Conservation (phyloP, 805 yeast genomes). For the Kodamaea leandrae region DNA sequence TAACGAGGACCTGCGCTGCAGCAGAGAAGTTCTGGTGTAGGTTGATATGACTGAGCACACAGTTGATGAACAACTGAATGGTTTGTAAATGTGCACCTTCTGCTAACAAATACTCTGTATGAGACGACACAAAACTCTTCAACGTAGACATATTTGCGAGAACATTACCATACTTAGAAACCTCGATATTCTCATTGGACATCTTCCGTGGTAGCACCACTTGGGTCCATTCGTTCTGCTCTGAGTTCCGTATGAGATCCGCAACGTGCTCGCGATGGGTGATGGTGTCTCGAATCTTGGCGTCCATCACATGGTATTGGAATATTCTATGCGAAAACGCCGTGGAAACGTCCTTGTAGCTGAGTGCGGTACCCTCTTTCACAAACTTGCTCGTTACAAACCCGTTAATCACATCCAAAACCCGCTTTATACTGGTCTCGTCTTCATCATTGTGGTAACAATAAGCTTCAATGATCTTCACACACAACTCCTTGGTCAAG, state of each 20-base stretch:
- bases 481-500: conserved; percentile 31
- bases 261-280: conserved; percentile 10
- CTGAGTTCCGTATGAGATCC: conserved; percentile 13
- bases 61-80: conserved; percentile 30
- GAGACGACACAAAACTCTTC: conserved; percentile 21
- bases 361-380: conserved; percentile 9
- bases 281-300: conserved; percentile 18
- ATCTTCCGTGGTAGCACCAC: conserved; percentile 19
- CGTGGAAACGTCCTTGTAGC: conserved; percentile 29
- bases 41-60: conserved; percentile 35
- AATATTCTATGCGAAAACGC: conserved; percentile 30
- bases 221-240: conserved; percentile 12
- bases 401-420: conserved; percentile 32
- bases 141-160: conserved; percentile 29
- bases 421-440: conserved; percentile 28
- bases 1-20: conserved; percentile 19
- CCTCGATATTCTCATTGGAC: conserved; percentile 24
- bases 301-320: conserved; percentile 25
- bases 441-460: conserved; percentile 17
- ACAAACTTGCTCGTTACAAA: conserved; percentile 17
- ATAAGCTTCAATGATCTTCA: conserved; percentile 34
- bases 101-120: conserved; percentile 20
- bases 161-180: conserved; percentile 30
- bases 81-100: conserved; percentile 13
- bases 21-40: conserved; percentile 37